Evolutionary conservation across 306 rosid species (phyloP).

Genomic region (Sophora flavescens): DNA sequence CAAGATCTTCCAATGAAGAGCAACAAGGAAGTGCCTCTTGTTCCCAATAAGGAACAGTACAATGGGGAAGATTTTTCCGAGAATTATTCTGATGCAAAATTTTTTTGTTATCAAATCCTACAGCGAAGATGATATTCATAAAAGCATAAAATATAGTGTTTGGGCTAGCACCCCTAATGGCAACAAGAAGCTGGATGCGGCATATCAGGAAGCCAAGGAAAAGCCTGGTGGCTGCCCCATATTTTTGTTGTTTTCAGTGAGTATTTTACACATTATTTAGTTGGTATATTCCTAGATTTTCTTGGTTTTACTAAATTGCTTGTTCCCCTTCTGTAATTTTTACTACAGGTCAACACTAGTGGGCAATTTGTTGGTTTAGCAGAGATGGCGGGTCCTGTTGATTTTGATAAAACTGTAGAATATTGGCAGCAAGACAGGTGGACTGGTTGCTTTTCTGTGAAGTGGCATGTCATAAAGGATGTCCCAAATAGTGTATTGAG

Average conservation of each 20-base stretch:
- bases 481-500: conserved; percentile 55
- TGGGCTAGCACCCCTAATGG: conserved; percentile 72
- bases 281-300: neutral
- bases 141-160: conserved; percentile 62
- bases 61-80: conserved; percentile 51
- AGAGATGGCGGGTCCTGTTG: conserved; percentile 63
- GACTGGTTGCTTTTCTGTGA: conserved; percentile 65
- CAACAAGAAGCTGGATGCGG: conserved; percentile 55
- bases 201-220: conserved; percentile 61
- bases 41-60: conserved; percentile 51
- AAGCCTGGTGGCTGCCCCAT: conserved; percentile 57
- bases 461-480: conserved; percentile 69
- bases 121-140: conserved; percentile 68
- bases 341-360: conserved; percentile 59
- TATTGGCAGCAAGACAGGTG: conserved; percentile 72
- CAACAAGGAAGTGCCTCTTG: conserved; percentile 39
- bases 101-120: conserved; percentile 64
- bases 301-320: conserved; percentile 10
- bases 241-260: conserved; percentile 62
- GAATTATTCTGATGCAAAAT: conserved; percentile 53
- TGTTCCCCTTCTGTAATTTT: neutral
- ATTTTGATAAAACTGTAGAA: conserved; percentile 52
- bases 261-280: conserved; percentile 27
- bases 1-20: conserved; percentile 49
- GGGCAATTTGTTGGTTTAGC: conserved; percentile 70